Evolutionary conservation across 2,329 filamentous ascomycete species (phyloP).

Genomic region (Acrocalymma vagum): DNA sequence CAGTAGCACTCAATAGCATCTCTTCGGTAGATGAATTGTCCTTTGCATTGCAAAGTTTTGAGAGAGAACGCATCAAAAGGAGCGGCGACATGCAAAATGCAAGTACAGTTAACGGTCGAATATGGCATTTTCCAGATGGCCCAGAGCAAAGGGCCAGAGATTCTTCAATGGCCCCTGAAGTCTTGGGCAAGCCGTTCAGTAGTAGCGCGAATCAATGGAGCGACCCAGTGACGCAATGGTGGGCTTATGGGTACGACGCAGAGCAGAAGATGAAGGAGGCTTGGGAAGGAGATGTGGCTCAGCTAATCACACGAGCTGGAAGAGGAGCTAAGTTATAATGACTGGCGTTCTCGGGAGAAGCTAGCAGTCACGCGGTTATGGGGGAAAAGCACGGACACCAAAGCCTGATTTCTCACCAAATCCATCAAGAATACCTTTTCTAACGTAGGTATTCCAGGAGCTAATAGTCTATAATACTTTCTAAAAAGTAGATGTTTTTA

Average conservation of each 20-base stretch:
- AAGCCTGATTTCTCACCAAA: too few species aligned
- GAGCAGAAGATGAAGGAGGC: conserved; percentile 41
- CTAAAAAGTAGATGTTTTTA: too few species aligned
- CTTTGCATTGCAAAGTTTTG: conserved; percentile 49
- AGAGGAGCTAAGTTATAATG: too few species aligned
- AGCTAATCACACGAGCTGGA: too few species aligned
- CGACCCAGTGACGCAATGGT: conserved; percentile 56
- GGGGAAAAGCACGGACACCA: too few species aligned
- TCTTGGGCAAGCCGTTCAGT: conserved; percentile 45
- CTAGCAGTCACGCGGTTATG: too few species aligned
- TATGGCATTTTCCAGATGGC: conserved; percentile 53
- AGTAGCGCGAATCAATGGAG: conserved; percentile 58
- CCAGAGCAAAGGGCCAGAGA: conserved; percentile 29
- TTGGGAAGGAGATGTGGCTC: conserved; percentile 8
- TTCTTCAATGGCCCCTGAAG: conserved; percentile 40
- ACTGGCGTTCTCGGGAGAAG: too few species aligned
- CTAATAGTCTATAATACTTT: too few species aligned
- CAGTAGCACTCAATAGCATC: conserved; percentile 49
- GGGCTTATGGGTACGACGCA: conserved; percentile 61
- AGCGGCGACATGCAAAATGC: conserved; percentile 57
- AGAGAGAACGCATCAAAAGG: conserved; percentile 56
- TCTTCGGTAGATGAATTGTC: conserved; percentile 31
- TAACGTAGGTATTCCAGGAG: too few species aligned
- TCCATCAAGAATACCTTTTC: too few species aligned
- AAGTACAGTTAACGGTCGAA: conserved; percentile 55